These are phyloP conservation scores for Lolium perenne DNA, from an alignment of 176 grass and related monocot genomes.

Conservation along the genomic window DNA sequence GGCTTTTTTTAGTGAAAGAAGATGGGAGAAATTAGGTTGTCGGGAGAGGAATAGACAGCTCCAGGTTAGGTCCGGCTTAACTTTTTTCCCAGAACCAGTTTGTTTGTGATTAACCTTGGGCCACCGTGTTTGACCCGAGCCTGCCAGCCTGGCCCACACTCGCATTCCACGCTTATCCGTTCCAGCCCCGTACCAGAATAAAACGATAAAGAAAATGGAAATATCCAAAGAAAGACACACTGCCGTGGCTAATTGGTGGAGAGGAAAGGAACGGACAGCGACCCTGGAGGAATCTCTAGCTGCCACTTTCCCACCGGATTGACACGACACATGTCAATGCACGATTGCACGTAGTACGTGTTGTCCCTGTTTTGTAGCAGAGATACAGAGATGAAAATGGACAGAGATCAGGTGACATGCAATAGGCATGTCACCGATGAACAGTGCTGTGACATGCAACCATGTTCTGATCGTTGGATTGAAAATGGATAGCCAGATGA, in stretches of 20 bases:
- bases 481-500: no score
- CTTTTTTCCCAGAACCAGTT: not conserved
- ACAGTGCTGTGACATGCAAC: no score
- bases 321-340: not conserved
- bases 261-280: constrained; percentile 5
- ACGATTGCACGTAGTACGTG: no score
- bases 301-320: not conserved
- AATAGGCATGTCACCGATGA: no score
- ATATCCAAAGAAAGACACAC: not conserved
- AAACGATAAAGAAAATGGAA: not conserved
- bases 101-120: not conserved
- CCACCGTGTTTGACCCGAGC: constrained; percentile 31
- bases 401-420: no score
- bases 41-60: constrained; percentile 16
- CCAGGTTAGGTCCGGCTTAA: not conserved
- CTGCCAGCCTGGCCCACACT: not conserved
- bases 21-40: not conserved
- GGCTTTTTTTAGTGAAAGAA: not conserved
- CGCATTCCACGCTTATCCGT: constrained; percentile 25
- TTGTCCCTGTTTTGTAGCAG: no score
- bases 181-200: not conserved
- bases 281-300: constrained; percentile 5
- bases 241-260: constrained; percentile 8
- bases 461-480: no score
- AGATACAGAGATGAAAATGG: not conserved